Base-by-base conservation (phyloP, 305 asterid species). In the Stenogyne calaminthoides region DNA sequence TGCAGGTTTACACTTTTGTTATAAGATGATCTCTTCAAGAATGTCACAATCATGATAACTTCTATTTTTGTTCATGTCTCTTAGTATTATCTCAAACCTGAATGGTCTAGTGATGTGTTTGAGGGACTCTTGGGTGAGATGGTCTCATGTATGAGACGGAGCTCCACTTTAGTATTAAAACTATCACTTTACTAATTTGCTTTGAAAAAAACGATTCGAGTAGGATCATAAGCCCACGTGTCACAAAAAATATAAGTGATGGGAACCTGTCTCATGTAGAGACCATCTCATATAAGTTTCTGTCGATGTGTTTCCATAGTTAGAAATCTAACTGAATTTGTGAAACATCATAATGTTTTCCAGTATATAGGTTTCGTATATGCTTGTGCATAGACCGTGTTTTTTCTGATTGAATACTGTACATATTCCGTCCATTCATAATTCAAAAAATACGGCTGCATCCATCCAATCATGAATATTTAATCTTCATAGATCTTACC, bases 71-170 rank as follows among this genome's bases (percentile, higher is more conserved):
- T 10, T 10, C 18, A 1, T 37, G 59, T 62, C 0, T 18, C n/a
- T 37, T 37, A 6, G 32, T 76, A 16, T 39, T 12, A 18, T 62
- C 51, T 42, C 4, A 25, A 51, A 76, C 47, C 16, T 40, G 29
- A 67, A 19, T 46, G 56, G 61, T 67, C 22, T 9, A 12, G 14
- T 36, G 55, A 74, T 65, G 61, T 60, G 9, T 15, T 54, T 34
- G 67, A 55, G 57, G n/a, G n/a, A n/a, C n/a, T n/a, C n/a, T n/a
- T n/a, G n/a, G n/a, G n/a, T n/a, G n/a, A n/a, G n/a, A n/a, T n/a
- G n/a, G n/a, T n/a, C n/a, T n/a, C n/a, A n/a, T n/a, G n/a, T n/a
- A n/a, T n/a, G n/a, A n/a, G n/a, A n/a, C n/a, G n/a, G n/a, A n/a
- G n/a, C n/a, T n/a, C n/a, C n/a, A n/a, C n/a, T n/a, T n/a, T n/a